Percentiles rank a stretch among this genome's conserved stretches.
phyloP scores from a whole-genome alignment of 2,329 filamentous ascomycete genomes.

The Diaporthe citriasiana region DNA sequence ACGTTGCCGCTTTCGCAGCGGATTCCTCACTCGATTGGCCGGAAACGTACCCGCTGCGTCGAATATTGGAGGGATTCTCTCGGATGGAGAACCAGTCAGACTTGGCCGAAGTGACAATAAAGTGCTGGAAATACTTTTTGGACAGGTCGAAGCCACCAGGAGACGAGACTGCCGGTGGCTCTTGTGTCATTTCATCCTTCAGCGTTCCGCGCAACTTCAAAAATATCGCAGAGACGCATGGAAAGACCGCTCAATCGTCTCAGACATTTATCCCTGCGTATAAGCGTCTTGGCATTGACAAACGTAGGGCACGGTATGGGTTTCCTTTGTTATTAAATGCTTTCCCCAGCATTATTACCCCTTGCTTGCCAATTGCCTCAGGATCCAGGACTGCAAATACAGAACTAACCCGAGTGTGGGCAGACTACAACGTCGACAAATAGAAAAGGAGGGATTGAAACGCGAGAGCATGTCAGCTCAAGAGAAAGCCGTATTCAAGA shows the following conservation, averaged over 20 bases:
- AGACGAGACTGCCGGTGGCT: background rate
- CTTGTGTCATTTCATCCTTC: constrained; percentile 13
- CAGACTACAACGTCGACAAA: background rate
- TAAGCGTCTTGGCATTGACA: background rate
- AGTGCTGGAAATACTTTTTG: constrained; percentile 12
- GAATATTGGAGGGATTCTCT: background rate
- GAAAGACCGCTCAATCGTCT: background rate
- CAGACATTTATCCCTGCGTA: background rate
- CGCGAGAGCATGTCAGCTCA: background rate
- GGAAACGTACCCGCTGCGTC: constrained; percentile 2
- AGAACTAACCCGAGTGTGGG: background rate
- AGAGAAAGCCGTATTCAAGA: background rate
- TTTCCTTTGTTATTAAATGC: background rate
- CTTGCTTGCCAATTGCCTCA: background rate
- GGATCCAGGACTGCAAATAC: accelerated
- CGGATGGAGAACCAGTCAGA: background rate
- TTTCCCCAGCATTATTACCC: background rate
- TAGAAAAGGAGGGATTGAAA: background rate
- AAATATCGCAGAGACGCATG: background rate
- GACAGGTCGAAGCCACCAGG: background rate
- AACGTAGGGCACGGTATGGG: background rate
- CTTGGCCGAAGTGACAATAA: constrained; percentile 14
- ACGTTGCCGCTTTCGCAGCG: constrained; percentile 5
- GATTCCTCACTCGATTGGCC: constrained; percentile 18
- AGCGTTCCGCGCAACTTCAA: background rate